These are phyloP conservation scores for Dissoconium aciculare DNA, from an alignment of 2,329 filamentous ascomycete species.

Conservation along the genomic window DNA sequence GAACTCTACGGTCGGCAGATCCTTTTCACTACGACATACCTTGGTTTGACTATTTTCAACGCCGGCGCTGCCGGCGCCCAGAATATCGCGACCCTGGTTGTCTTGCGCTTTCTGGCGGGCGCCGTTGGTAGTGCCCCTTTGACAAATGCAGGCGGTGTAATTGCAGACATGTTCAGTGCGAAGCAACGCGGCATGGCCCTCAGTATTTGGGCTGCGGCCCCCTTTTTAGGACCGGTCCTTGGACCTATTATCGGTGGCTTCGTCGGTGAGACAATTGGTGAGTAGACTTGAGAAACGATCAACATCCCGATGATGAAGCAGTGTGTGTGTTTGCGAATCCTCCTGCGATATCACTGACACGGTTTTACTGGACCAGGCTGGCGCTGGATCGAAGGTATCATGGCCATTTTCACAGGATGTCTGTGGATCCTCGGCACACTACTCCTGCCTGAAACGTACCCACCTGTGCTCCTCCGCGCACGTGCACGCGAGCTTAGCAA, in stretches of 20 bases:
- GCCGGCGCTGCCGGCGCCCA: constrained; percentile 26
- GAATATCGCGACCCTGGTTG: constrained; percentile 27
- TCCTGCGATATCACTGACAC: too few species aligned
- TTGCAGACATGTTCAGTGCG: constrained; percentile 29
- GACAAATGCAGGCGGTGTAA: constrained; percentile 30
- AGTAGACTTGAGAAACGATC: not conserved
- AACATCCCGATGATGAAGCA: too few species aligned
- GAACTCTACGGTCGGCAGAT: constrained; percentile 41
- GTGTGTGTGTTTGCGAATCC: too few species aligned
- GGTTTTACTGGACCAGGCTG: constrained; percentile 38
- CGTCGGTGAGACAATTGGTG: constrained; percentile 39
- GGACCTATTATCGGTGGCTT: constrained; percentile 52
- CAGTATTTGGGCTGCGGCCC: constrained; percentile 48
- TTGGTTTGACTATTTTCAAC: constrained; percentile 22
- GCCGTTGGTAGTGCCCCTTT: constrained; percentile 26
- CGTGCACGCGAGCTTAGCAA: constrained; percentile 35
- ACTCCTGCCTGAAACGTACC: constrained; percentile 43
- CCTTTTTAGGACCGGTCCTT: constrained; percentile 47
- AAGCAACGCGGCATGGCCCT: constrained; percentile 34
- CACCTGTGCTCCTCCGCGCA: constrained; percentile 38
- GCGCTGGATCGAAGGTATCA: constrained; percentile 50
- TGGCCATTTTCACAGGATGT: constrained; percentile 45
- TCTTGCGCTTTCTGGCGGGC: constrained; percentile 30
- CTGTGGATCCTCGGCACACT: constrained; percentile 40
- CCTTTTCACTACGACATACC: constrained; percentile 22